Percentiles rank a stretch among this genome's conserved stretches.
Conservation (phyloP, 257 asterid species). For the Haberlea rhodopensis region DNA sequence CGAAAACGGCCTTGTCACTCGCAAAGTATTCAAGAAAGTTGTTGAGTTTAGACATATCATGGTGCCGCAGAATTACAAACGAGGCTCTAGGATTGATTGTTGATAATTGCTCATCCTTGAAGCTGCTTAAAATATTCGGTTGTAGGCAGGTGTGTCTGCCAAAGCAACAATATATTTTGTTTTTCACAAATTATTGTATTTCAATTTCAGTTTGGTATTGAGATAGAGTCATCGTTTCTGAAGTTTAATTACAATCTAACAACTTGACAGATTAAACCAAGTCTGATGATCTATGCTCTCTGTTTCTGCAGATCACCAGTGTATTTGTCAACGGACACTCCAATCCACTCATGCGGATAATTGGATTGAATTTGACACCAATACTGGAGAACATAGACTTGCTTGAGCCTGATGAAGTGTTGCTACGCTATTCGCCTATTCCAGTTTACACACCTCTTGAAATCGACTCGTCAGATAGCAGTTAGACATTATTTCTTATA, state of each 20-base stretch:
- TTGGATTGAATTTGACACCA: neutral
- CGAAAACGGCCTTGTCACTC: slow-evolving; percentile 58
- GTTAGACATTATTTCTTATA: neutral
- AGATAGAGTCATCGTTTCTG: too few relatives aligned
- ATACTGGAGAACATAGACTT: neutral
- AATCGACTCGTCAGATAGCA: neutral
- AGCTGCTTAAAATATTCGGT: slow-evolving; percentile 72
- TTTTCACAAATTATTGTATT: too few relatives aligned
- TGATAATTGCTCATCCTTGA: too few relatives aligned
- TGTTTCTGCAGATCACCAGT: slow-evolving; percentile 1
- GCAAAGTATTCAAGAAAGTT: slow-evolving; percentile 52
- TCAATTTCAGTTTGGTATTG: too few relatives aligned
- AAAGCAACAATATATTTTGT: neutral
- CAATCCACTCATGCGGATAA: neutral
- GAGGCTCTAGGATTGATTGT: slow-evolving; percentile 76
- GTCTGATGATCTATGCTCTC: neutral
- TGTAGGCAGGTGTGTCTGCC: slow-evolving; percentile 33
- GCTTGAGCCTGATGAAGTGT: neutral
- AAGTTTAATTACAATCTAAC: too few relatives aligned
- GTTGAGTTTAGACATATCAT: slow-evolving; percentile 68
- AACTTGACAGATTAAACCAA: too few relatives aligned
- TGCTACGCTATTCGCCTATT: neutral
- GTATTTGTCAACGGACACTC: neutral
- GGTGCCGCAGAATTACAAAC: slow-evolving; percentile 60
- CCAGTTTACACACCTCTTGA: neutral